Evolutionary conservation across 2,329 filamentous ascomycete species (phyloP), one percentile per base, ranked within the genome.

Genomic region (Aphanoascus verrucosus): DNA sequence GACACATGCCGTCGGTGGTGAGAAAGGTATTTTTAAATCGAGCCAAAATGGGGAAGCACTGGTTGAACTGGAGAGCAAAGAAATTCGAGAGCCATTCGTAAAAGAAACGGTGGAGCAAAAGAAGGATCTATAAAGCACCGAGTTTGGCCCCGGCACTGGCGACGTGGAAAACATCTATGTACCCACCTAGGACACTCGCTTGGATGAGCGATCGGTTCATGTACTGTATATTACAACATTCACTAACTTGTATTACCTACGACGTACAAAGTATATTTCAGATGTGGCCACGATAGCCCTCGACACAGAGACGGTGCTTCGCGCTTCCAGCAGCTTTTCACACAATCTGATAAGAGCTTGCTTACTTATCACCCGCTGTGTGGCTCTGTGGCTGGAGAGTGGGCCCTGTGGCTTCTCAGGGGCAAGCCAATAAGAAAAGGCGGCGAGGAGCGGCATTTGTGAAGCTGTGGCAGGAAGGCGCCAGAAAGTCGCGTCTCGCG

Each of bases 1-100:
- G 56, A 70, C 71, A 37, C 81, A 83, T 65, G 70, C 71, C 1
- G 66, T 74, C 56, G 74, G 73, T 5, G 61, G 62, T 38, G 66
- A 62, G 6, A 56, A 61, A 14, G 57, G 61, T 11, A 62, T 70
- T 49, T 71, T 72, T 56, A 63, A 63, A 1, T 61, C 60, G 34
- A 69, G 62, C 15, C 52, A 49, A 19, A 49, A 23, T 5, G 31
- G 38, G 11, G 47, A 54, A 1, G 7, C 2, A 8, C 41, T 50
- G 17, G 34, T 50, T 17, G 32, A 37, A 3, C 15, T 47, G 32
- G 32, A 44, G 15, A 46, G 28, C 23, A 49, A 17, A 32, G 47
- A 46, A 1, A 40, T 54, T 28, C 28, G 44, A 34, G 52, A 54
- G 32, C 52, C 52, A 4, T 50, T 50, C 34, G 9, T 43, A 8